These are phyloP conservation scores for Botrytis fragariae DNA, from an alignment of 2,329 filamentous ascomycete genomes.

Conservation along the genomic window DNA sequence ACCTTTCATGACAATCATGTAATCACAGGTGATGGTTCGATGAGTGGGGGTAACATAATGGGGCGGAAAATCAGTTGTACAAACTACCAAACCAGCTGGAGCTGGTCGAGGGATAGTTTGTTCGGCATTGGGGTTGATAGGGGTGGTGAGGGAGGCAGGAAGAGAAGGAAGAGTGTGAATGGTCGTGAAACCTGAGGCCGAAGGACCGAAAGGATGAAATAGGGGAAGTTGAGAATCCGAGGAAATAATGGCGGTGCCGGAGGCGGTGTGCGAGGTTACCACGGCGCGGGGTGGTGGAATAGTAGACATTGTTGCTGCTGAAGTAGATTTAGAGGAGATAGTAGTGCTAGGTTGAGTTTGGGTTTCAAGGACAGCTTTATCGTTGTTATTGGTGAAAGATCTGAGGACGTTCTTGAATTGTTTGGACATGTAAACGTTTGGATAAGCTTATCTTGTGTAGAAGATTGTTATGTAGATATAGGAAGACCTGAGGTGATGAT, in stretches of 20 bases:
- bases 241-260: conserved; percentile 39
- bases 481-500: neutral
- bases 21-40: conserved; percentile 44
- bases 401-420: neutral
- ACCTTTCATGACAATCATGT: conserved; percentile 42
- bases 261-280: conserved; percentile 35
- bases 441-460: neutral
- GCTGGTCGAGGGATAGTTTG: conserved; percentile 38
- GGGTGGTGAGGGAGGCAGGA: conserved; percentile 36
- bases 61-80: conserved; percentile 27
- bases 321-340: neutral
- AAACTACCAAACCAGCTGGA: conserved; percentile 40
- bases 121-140: neutral
- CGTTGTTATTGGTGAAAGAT: neutral
- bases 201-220: conserved; percentile 39
- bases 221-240: conserved; percentile 33
- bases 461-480: neutral
- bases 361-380: neutral
- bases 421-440: neutral
- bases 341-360: neutral
- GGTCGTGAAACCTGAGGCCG: conserved; percentile 36
- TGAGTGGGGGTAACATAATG: conserved; percentile 41
- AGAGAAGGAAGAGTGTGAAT: conserved; percentile 37
- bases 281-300: conserved; percentile 34
- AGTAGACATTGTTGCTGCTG: neutral